Evolutionary conservation across 805 yeast genomes (phyloP).

Genomic region (Candida succiphila): DNA sequence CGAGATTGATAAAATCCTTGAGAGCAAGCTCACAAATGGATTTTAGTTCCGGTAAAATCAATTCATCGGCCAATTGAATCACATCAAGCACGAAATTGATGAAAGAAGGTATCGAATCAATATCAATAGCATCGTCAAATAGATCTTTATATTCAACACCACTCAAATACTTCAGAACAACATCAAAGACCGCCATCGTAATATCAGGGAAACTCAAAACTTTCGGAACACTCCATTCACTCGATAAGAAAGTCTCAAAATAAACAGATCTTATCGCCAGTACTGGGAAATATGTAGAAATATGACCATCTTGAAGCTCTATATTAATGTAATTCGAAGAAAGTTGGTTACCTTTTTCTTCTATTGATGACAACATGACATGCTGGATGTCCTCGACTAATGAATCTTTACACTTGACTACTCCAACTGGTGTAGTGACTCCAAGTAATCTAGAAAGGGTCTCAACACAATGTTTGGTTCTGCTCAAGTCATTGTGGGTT

Average conservation of each 20-base stretch:
- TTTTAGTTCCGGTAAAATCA: conserved; percentile 49
- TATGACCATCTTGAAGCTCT: conserved; percentile 34
- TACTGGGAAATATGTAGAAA: conserved; percentile 39
- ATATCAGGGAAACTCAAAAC: conserved; percentile 35
- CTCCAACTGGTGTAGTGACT: conserved; percentile 20
- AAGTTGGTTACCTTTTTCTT: background rate
- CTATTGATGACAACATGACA: conserved; percentile 2
- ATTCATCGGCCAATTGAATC: conserved; percentile 51
- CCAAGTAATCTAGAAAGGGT: conserved; percentile 12
- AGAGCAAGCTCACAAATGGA: conserved; percentile 51
- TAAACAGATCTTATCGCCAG: conserved; percentile 49
- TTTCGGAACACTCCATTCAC: conserved; percentile 36
- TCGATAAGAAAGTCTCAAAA: conserved; percentile 49
- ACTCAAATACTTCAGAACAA: conserved; percentile 45
- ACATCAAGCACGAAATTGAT: conserved; percentile 47
- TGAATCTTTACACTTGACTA: conserved; percentile 9
- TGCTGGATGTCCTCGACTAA: conserved; percentile 11
- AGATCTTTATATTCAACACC: conserved; percentile 37
- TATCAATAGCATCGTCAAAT: conserved; percentile 22
- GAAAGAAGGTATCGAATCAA: conserved; percentile 26
- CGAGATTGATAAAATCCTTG: conserved; percentile 43
- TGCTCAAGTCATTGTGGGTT: background rate
- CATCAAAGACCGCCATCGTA: conserved; percentile 29
- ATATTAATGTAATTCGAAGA: conserved; percentile 31
- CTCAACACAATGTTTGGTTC: background rate